phyloP scores from a whole-genome alignment of 306 rosid genomes.

The Ziziphus jujuba region DNA sequence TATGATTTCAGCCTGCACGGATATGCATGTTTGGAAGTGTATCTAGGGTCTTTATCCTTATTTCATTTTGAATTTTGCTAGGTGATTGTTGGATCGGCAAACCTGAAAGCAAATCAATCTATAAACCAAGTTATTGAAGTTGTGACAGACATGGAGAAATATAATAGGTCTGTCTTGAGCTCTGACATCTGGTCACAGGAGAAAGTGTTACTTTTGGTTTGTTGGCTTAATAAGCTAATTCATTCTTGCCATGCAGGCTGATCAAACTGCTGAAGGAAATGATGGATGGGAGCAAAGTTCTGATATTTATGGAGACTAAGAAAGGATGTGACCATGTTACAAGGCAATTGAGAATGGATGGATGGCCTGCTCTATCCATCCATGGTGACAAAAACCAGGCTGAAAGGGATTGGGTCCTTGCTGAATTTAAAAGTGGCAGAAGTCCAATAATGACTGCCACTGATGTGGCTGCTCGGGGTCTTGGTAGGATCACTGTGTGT shows the following conservation, averaged over 20 bases:
- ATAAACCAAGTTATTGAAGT: slow-evolving; percentile 87
- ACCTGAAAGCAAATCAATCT: slow-evolving; percentile 89
- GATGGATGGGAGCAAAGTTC: slow-evolving; percentile 73
- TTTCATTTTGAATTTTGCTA: slow-evolving; percentile 24
- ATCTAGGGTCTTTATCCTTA: slow-evolving; percentile 19
- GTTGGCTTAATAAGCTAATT: slow-evolving; percentile 22
- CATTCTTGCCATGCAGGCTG: slow-evolving; percentile 58
- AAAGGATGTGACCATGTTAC: slow-evolving; percentile 93
- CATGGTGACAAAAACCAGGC: slow-evolving; percentile 98
- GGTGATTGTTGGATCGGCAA: slow-evolving; percentile 81
- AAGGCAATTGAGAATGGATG: slow-evolving; percentile 89
- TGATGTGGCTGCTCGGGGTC: slow-evolving; percentile 99
- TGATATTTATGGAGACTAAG: slow-evolving; percentile 88
- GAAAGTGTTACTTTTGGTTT: slow-evolving; percentile 9
- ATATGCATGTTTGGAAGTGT: slow-evolving; percentile 2
- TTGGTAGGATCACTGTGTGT: slow-evolving; percentile 95
- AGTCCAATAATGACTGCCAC: slow-evolving; percentile 99
- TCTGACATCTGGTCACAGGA: neutral
- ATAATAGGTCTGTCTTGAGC: slow-evolving; percentile 66
- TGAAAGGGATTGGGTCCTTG: slow-evolving; percentile 97
- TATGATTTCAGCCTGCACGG: slow-evolving; percentile 19
- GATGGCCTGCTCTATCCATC: slow-evolving; percentile 97
- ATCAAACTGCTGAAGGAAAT: slow-evolving; percentile 72
- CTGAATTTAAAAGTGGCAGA: slow-evolving; percentile 98
- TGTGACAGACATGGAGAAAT: slow-evolving; percentile 71